Conservation (phyloP, 2,329 filamentous ascomycete genomes). For the Lachnellula suecica region DNA sequence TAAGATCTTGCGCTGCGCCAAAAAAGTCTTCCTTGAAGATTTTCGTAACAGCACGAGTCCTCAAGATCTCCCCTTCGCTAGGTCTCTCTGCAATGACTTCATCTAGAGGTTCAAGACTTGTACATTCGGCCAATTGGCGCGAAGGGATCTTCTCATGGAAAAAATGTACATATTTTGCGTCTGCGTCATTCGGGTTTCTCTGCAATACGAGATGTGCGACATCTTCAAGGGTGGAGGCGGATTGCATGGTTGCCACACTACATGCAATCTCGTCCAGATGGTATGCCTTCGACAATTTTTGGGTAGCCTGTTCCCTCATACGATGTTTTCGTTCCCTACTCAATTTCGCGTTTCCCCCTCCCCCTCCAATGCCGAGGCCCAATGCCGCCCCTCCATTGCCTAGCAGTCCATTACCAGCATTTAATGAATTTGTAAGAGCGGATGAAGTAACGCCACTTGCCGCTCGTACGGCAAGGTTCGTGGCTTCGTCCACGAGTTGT, state of each 20-base stretch:
- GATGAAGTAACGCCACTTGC: slow-evolving; percentile 70
- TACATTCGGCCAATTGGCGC: slow-evolving; percentile 69
- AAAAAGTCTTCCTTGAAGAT: slow-evolving; percentile 74
- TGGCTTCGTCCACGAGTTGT: slow-evolving; percentile 76
- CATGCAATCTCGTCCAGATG: slow-evolving; percentile 80
- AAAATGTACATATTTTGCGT: slow-evolving; percentile 88
- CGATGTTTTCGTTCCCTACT: slow-evolving; percentile 75
- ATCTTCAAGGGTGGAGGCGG: slow-evolving; percentile 73
- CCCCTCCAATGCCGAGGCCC: slow-evolving; percentile 55
- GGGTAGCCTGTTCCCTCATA: slow-evolving; percentile 78
- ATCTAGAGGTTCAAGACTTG: slow-evolving; percentile 63
- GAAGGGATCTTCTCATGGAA: slow-evolving; percentile 89
- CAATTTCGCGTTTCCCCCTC: slow-evolving; percentile 62
- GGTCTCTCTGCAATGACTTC: slow-evolving; percentile 66
- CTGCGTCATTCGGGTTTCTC: slow-evolving; percentile 63
- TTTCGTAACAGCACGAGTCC: slow-evolving; percentile 72
- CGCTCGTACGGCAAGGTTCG: slow-evolving; percentile 73
- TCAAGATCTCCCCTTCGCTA: slow-evolving; percentile 62
- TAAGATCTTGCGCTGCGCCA: slow-evolving; percentile 70
- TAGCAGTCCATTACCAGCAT: slow-evolving; percentile 48
- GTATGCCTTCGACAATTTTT: slow-evolving; percentile 76
- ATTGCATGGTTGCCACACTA: slow-evolving; percentile 82
- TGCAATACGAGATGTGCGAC: slow-evolving; percentile 73
- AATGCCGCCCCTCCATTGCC: slow-evolving; percentile 49
- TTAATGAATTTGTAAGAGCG: slow-evolving; percentile 55